Conservation (phyloP, 1,139 yeast genomes). For the Protomyces pachydermus region DNA sequence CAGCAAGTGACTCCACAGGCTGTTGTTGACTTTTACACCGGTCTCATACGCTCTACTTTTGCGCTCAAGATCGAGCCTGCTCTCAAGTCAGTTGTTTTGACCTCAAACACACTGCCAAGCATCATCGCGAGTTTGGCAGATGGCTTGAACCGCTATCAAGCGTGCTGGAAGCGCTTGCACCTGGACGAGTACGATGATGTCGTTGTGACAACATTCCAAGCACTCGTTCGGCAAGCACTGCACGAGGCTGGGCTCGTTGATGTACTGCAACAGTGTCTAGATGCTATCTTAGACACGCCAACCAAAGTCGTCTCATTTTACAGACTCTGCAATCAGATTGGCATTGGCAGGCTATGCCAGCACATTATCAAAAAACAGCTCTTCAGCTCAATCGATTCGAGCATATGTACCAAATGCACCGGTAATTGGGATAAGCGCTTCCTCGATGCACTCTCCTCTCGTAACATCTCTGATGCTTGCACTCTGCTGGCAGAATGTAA, state of each 20-base stretch:
- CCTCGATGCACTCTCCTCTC: not conserved
- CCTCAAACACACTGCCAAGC: not conserved
- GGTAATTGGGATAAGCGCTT: not conserved
- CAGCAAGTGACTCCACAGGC: not conserved
- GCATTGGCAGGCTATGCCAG: not conserved
- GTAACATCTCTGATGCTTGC: not conserved
- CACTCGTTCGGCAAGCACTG: not conserved
- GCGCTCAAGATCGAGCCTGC: conserved; percentile 11
- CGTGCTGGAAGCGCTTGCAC: conserved; percentile 1
- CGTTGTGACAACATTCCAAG: conserved; percentile 2
- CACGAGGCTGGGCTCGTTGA: not conserved
- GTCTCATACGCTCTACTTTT: conserved; percentile 17
- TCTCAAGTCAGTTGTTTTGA: not conserved
- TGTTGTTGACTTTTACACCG: conserved; percentile 1
- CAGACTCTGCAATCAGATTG: not conserved
- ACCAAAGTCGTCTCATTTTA: not conserved
- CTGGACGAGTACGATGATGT: not conserved
- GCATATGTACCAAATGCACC: not conserved
- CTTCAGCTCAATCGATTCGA: not conserved
- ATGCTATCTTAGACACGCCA: not conserved
- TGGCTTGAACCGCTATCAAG: conserved; percentile 6
- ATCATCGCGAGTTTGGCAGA: conserved; percentile 5
- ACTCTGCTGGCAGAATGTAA: not conserved
- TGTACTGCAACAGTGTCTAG: conserved; percentile 3
- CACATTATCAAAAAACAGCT: not conserved